A percentile compares a stretch with the other conserved stretches of the same genome.
These are phyloP conservation scores for Pseudogymnoascus sp. DNA, from an alignment of 2,329 filamentous ascomycete species.

Conservation along the genomic window DNA sequence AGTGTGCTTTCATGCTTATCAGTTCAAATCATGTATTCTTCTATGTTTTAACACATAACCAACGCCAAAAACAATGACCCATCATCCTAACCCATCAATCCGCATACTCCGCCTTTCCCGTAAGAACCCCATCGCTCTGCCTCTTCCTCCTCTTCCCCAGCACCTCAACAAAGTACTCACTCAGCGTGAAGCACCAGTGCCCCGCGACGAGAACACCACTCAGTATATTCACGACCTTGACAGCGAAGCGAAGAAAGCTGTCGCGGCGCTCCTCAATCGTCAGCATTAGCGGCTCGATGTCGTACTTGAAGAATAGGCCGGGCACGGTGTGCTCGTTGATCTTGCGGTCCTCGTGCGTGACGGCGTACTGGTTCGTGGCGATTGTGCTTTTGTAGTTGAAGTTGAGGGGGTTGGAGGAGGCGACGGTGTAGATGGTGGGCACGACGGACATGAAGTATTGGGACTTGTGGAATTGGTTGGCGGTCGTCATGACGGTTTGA, in stretches of 20 bases:
- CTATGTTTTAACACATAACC: slow-evolving; percentile 7
- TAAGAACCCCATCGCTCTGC: slow-evolving; percentile 31
- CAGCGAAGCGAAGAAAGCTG: slow-evolving; percentile 63
- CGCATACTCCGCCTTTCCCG: slow-evolving; percentile 25
- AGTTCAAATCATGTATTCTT: slow-evolving; percentile 2
- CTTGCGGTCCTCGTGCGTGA: slow-evolving; percentile 74
- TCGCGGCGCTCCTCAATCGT: slow-evolving; percentile 76
- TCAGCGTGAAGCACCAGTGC: slow-evolving; percentile 84
- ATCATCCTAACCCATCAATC: slow-evolving; percentile 19
- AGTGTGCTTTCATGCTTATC: not conserved
- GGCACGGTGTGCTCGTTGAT: slow-evolving; percentile 67
- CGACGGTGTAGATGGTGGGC: slow-evolving; percentile 80
- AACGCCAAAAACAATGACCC: slow-evolving; percentile 1
- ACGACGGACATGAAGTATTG: slow-evolving; percentile 97
- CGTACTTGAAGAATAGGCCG: slow-evolving; percentile 96
- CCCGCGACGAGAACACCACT: slow-evolving; percentile 87
- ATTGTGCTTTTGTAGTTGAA: slow-evolving; percentile 48
- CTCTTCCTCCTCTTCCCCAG: slow-evolving; percentile 34
- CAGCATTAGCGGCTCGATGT: slow-evolving; percentile 91
- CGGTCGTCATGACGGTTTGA: slow-evolving; percentile 72
- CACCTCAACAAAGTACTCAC: slow-evolving; percentile 61
- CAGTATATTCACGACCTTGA: slow-evolving; percentile 84
- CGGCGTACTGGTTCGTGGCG: slow-evolving; percentile 95
- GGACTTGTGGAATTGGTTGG: slow-evolving; percentile 81
- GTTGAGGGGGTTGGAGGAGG: slow-evolving; percentile 27